Base-by-base conservation (phyloP, 805 yeast genomes). In the Ogataea haglerorum region DNA sequence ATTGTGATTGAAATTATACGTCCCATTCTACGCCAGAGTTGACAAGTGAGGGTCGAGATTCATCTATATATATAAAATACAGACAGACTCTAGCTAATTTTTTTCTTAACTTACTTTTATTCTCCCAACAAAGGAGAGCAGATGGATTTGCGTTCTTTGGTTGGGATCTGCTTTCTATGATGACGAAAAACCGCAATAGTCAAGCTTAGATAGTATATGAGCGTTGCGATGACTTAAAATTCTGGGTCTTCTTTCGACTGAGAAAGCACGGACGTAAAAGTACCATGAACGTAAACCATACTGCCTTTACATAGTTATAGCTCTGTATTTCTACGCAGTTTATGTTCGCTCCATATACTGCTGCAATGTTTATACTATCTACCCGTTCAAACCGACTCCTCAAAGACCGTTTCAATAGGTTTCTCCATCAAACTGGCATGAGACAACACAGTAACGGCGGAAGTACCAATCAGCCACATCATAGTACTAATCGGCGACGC, bases 331-430 rank as follows among this genome's bases (percentile, higher is more conserved):
- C 21, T 19, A 6, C 21, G 21, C 9, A 19, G 21, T 19, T 8
- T 6, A 6, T 7, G 21, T 7, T 29, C 31, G 31, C 31, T 29
- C 31, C n/a, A 29, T 29, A 29, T 12, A 7, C 15, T 9, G 27
- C 27, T 24, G 27, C n/a, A 10, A 16, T 13, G 13, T 13, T n/a
- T 13, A 12, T 21, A 32, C 18, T 22, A 14, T 5, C 25, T 32
- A 32, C 18, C 26, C 16, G 18, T 32, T 32, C 30, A 70, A 47
- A 70, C 75, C 32, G 55, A 49, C 63, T 90, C 98, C 65, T 90
- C 96, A 59, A 93, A 93, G 15, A 93, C 97, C 26, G 95, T 85
- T 71, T 93, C 99, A 52, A 93, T 87, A 31, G 99, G 99, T 68
- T 93, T 93, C 63, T 93, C 99, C 84, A 93, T 77, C 50, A 93